These are phyloP conservation scores for Austroboletus eburneus DNA, from an alignment of 768 basidiomycete species.

Conservation along the genomic window DNA sequence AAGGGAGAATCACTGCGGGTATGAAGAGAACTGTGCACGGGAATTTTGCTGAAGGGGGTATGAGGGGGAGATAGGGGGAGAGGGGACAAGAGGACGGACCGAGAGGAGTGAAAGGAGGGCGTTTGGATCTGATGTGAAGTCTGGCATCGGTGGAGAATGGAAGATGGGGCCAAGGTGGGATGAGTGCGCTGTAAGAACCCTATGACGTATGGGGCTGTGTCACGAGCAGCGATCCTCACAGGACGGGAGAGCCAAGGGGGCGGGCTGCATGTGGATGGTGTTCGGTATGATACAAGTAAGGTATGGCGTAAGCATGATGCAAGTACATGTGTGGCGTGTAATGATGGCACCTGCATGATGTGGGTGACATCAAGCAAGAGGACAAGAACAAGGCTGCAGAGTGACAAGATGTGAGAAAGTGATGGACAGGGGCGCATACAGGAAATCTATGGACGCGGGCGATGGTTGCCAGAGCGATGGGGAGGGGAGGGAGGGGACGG, in stretches of 20 bases:
- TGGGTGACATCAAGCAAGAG: slow-evolving; percentile 3
- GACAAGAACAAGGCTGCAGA: slow-evolving; percentile 6
- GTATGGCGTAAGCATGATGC: slow-evolving; percentile 25
- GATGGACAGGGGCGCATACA: slow-evolving; percentile 5
- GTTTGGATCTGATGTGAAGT: slow-evolving; percentile 22
- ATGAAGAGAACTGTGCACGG: slow-evolving; percentile 50
- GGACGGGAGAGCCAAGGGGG: slow-evolving; percentile 1
- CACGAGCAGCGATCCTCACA: slow-evolving; percentile 1
- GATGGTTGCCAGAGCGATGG: slow-evolving; percentile 19
- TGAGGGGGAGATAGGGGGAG: slow-evolving; percentile 3
- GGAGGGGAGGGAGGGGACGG: not conserved
- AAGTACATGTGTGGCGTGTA: slow-evolving; percentile 23
- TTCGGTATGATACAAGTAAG: slow-evolving; percentile 22
- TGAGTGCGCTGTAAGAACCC: not conserved
- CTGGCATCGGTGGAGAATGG: slow-evolving; percentile 19
- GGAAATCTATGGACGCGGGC: slow-evolving; percentile 11
- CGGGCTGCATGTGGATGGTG: slow-evolving; percentile 12
- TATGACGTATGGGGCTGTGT: slow-evolving; percentile 25
- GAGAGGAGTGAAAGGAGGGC: slow-evolving; percentile 39
- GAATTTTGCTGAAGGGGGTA: slow-evolving; percentile 25
- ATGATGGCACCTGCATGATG: slow-evolving; percentile 3
- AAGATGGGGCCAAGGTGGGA: slow-evolving; percentile 5
- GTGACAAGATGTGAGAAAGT: slow-evolving; percentile 16
- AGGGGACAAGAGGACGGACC: slow-evolving; percentile 26
- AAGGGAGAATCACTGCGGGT: slow-evolving; percentile 51